phyloP scores from a whole-genome alignment of 257 asterid species.

The Avicennia marina region DNA sequence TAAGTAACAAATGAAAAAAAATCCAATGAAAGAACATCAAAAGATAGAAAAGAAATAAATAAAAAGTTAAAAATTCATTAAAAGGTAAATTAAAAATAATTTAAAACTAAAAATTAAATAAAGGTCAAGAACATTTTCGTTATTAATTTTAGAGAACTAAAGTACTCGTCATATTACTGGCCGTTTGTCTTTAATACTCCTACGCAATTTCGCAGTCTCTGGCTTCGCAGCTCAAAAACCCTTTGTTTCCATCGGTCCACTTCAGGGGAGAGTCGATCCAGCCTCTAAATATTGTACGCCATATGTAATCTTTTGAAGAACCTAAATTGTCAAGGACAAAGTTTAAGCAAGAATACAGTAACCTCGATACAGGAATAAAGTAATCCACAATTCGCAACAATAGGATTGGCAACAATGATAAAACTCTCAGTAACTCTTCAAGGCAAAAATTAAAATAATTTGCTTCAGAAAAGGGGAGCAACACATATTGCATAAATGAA shows the following conservation, averaged over 20 bases:
- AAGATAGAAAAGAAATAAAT: too few relatives aligned
- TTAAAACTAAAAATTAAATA: too few relatives aligned
- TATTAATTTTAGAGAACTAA: too few relatives aligned
- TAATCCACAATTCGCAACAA: too few relatives aligned
- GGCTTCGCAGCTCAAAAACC: conserved; percentile 44
- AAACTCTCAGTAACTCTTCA: too few relatives aligned
- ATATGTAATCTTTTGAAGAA: conserved; percentile 63
- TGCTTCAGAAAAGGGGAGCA: not conserved
- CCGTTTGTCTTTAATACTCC: conserved; percentile 5
- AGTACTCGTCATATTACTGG: not conserved
- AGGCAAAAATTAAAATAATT: not conserved
- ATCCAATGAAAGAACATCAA: too few relatives aligned
- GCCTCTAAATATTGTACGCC: conserved; percentile 73
- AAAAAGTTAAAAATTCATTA: too few relatives aligned
- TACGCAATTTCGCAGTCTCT: conserved; percentile 27
- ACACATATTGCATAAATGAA: not conserved
- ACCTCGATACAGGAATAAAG: not conserved
- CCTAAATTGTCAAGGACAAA: conserved; percentile 32
- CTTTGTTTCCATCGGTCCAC: conserved; percentile 94
- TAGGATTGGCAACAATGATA: too few relatives aligned
- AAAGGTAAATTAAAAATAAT: too few relatives aligned
- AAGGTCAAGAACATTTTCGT: too few relatives aligned
- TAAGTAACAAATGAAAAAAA: too few relatives aligned
- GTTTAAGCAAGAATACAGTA: not conserved
- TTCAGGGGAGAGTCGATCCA: conserved; percentile 92